A percentile compares a stretch with the other conserved stretches of the same genome.
Evolutionary conservation across 225 moss, liverwort and hornwort genomes (phyloP).

Genomic region (Sphagnum tenellum): DNA sequence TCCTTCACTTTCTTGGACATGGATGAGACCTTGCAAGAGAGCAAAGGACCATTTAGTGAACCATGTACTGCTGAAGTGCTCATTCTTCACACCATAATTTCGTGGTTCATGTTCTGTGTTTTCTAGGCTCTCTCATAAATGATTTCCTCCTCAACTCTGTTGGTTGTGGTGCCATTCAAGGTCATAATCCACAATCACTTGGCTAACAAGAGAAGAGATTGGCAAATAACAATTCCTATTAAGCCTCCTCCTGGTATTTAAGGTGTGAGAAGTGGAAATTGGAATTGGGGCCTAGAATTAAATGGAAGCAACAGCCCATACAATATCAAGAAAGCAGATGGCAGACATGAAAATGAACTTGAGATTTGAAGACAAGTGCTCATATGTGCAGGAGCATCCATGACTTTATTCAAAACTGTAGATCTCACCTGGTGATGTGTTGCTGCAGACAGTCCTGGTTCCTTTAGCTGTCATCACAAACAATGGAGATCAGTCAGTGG

Average conservation of each 20-base stretch:
- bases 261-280: conserved; percentile 3
- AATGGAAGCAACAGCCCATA: neutral
- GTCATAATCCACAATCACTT: conserved; percentile 2
- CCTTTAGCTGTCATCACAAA: conserved; percentile 14
- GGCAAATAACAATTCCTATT: neutral
- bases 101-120: conserved; percentile 11
- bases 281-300: neutral
- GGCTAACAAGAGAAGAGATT: neutral
- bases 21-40: conserved; percentile 81
- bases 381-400: conserved; percentile 35
- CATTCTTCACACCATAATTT: conserved; percentile 37
- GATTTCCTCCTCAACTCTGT: conserved; percentile 28
- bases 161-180: conserved; percentile 34
- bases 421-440: conserved; percentile 30
- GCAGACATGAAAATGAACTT: conserved; percentile 48
- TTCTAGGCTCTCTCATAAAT: conserved; percentile 4
- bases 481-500: neutral
- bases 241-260: too few species aligned
- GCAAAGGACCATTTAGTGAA: conserved; percentile 26
- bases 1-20: conserved; percentile 86
- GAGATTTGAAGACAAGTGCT: conserved; percentile 51
- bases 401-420: conserved; percentile 30
- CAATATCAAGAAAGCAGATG: neutral
- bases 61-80: conserved; percentile 49
- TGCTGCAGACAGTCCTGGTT: conserved; percentile 18